Evolutionary conservation across 352 stramenopile species (phyloP).

Genomic region (Globisporangium spinosum): DNA sequence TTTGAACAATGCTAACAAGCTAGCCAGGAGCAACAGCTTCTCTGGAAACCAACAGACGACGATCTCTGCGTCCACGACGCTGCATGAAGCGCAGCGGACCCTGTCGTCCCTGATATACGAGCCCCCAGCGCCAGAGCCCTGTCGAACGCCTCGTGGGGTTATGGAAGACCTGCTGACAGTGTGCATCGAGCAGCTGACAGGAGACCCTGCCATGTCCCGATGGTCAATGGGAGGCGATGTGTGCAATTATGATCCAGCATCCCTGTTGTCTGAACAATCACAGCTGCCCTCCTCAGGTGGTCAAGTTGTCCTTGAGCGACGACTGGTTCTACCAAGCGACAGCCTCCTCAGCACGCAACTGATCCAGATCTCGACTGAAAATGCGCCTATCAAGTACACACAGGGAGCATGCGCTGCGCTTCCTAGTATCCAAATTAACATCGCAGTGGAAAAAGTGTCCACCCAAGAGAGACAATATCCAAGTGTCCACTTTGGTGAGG

Average conservation of each 20-base stretch:
- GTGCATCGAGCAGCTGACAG: background rate
- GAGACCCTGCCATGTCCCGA: background rate
- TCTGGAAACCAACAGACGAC: background rate
- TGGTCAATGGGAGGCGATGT: background rate
- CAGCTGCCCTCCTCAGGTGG: background rate
- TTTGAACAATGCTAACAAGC: background rate
- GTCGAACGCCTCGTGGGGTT: background rate
- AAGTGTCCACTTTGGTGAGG: background rate
- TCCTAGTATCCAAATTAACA: background rate
- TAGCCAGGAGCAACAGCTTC: background rate
- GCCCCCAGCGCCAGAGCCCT: background rate
- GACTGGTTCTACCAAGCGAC: background rate
- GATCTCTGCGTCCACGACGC: slow-evolving; percentile 24
- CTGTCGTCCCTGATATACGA: slow-evolving; percentile 28
- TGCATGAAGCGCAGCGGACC: slow-evolving; percentile 25
- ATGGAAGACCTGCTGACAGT: slow-evolving; percentile 8
- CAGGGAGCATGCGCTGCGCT: slow-evolving; percentile 1
- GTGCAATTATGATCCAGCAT: background rate
- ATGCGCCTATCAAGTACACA: background rate
- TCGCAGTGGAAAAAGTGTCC: background rate
- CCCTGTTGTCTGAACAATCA: background rate
- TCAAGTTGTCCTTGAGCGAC: slow-evolving; percentile 1
- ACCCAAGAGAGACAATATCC: background rate
- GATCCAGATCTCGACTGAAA: slow-evolving; percentile 1
- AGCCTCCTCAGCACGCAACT: background rate